Conservation (phyloP, 306 rosid genomes). For the Corylus heterophylla region DNA sequence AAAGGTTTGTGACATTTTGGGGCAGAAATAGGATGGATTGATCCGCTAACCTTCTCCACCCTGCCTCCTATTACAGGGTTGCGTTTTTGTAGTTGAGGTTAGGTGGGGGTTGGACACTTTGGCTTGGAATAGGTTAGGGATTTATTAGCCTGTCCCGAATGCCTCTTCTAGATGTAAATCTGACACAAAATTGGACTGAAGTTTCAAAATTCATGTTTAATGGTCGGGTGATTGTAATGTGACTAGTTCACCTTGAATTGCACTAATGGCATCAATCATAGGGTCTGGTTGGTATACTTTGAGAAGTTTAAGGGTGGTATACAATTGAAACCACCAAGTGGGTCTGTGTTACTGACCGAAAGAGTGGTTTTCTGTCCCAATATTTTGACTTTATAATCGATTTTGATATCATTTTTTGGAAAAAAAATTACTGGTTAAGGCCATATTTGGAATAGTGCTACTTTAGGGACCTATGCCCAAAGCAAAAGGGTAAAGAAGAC, state of each 20-base stretch:
- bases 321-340: not conserved
- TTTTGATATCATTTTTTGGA: not conserved
- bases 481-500: not conserved
- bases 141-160: not conserved
- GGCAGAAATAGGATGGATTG: not conserved
- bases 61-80: not conserved
- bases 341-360: not conserved
- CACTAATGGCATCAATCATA: not conserved
- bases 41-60: not conserved
- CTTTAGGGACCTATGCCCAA: not conserved
- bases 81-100: not conserved
- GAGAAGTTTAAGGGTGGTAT: not conserved
- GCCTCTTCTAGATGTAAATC: not conserved
- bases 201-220: not conserved
- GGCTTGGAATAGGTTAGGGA: not conserved
- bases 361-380: not conserved
- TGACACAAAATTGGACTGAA: not conserved
- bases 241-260: not conserved
- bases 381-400: not conserved
- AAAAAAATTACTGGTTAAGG: not conserved
- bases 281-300: not conserved
- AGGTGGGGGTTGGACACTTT: not conserved
- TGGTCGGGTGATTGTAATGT: not conserved
- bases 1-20: conserved; percentile 2
- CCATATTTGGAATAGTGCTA: not conserved